Conservation (phyloP, 2,329 filamentous ascomycete species). For the Gliomastix tumulicola region DNA sequence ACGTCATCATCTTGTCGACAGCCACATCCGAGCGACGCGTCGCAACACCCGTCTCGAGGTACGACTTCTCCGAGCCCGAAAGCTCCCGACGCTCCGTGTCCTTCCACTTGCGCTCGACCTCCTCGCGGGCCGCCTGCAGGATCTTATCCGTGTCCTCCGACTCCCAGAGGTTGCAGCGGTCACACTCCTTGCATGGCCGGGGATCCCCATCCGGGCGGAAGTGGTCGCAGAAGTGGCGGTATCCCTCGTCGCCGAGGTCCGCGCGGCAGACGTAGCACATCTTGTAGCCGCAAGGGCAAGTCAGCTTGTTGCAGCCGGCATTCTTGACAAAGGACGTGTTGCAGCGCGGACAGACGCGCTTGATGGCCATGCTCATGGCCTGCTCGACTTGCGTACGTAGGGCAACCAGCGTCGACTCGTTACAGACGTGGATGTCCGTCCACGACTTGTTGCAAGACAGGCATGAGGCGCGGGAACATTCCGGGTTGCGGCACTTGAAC, state of each 20-base stretch:
- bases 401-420: slow-evolving; percentile 74
- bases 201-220: slow-evolving; percentile 75
- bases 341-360: slow-evolving; percentile 89
- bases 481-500: slow-evolving; percentile 68
- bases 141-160: slow-evolving; percentile 66
- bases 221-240: slow-evolving; percentile 93
- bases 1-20: slow-evolving; percentile 23
- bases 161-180: slow-evolving; percentile 73
- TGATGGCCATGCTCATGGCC: slow-evolving; percentile 88
- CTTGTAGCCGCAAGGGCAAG: slow-evolving; percentile 89
- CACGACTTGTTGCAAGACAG: slow-evolving; percentile 76
- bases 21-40: no score
- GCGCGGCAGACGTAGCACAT: slow-evolving; percentile 97
- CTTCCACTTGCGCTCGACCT: slow-evolving; percentile 66
- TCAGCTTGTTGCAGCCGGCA: slow-evolving; percentile 93
- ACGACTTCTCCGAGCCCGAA: slow-evolving; percentile 45
- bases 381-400: slow-evolving; percentile 86
- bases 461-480: slow-evolving; percentile 68
- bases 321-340: slow-evolving; percentile 89
- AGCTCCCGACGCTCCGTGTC: slow-evolving; percentile 54
- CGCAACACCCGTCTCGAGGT: slow-evolving; percentile 48
- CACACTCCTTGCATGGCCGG: slow-evolving; percentile 69
- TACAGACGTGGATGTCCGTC: slow-evolving; percentile 84
- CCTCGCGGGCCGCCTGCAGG: slow-evolving; percentile 59
- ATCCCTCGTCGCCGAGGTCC: slow-evolving; percentile 67